A percentile compares a stretch with the other conserved stretches of the same genome.
Conservation (phyloP, 306 rosid genomes). For the Betula pendula region DNA sequence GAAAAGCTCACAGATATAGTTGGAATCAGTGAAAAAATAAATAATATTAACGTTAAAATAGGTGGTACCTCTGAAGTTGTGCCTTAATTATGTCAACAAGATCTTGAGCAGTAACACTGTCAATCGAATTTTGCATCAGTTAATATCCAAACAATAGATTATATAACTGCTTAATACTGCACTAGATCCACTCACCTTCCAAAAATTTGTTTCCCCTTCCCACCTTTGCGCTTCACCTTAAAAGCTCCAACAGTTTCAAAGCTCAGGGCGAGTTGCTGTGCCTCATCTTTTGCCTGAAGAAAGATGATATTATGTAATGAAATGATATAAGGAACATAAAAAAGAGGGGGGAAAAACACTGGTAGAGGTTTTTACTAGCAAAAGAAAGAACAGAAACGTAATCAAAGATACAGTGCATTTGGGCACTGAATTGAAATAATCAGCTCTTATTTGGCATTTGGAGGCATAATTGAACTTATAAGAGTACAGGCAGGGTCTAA, state of each 20-base stretch:
- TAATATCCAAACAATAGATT: conserved; percentile 13
- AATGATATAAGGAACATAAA: background rate
- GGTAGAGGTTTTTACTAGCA: background rate
- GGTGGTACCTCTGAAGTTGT: conserved; percentile 78
- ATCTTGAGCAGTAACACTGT: conserved; percentile 93
- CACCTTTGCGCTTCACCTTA: conserved; percentile 96
- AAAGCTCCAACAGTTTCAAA: conserved; percentile 92
- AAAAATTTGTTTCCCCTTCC: conserved; percentile 91
- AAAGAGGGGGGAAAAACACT: background rate
- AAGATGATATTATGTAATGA: background rate
- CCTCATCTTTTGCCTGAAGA: conserved; percentile 88
- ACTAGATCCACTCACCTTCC: conserved; percentile 58
- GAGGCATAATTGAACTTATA: background rate
- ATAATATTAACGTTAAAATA: background rate
- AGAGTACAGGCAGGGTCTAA: background rate
- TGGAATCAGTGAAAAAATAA: background rate
- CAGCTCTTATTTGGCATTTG: background rate
- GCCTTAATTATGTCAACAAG: conserved; percentile 97
- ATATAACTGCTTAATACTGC: conserved; percentile 7
- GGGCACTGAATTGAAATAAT: background rate
- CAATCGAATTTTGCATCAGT: conserved; percentile 37
- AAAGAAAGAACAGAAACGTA: background rate
- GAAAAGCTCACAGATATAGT: background rate
- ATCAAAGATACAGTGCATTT: background rate
- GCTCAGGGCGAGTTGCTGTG: conserved; percentile 79